Evolutionary conservation across 75 land plant genomes (phyloP), one percentile per base, ranked within the genome.

Genomic region (Pinus albicaulis): DNA sequence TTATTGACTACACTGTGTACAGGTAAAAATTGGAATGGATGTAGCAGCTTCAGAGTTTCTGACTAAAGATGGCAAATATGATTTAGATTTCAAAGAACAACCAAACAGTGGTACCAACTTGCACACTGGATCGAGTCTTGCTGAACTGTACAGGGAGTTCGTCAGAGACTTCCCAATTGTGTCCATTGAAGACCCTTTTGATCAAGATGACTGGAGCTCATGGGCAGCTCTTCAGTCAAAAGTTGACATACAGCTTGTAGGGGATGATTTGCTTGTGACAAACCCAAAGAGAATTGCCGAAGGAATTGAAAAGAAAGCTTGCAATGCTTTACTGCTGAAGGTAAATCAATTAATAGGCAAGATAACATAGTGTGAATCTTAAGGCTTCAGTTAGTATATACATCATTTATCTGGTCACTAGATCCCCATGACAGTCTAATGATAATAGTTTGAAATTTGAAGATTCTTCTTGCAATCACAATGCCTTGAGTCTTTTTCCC

Each of bases 1-100:
- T 68, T 41, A 41, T 20, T 68, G 38, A 41, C 23, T 68, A 11
- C 12, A 38, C 48, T 12, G 17, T n/a, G 71, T 71, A 59, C 90
- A 93, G 96, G 87, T 95, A 71, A 93, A 93, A 74, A 89, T 96
- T n/a, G 99, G 99, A 36, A 96, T 96, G 99, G 99, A 96, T 82
- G 99, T 96, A 25, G 99, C 99, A n/a, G 99, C 99, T 57, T 93
- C 99, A 41, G 99, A 96, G 81, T 96, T 96, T 76, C 82, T 87
- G 74, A 87, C 84, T 1, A 92, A 91, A 68, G 92, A 92, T 78
- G 94, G 92, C 11, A 85, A 66, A 58, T 96, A 96, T 83, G 99
- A 96, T 75, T 82, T 96, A 17, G 87, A 96, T 73, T 96, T 96
- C 65, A 96, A 96, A 80, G 89, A 92, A 56, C 89, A 93, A 74